Base-by-base conservation (phyloP, 2,329 filamentous ascomycete genomes). In the Aspergillus oerlinghausenensis region DNA sequence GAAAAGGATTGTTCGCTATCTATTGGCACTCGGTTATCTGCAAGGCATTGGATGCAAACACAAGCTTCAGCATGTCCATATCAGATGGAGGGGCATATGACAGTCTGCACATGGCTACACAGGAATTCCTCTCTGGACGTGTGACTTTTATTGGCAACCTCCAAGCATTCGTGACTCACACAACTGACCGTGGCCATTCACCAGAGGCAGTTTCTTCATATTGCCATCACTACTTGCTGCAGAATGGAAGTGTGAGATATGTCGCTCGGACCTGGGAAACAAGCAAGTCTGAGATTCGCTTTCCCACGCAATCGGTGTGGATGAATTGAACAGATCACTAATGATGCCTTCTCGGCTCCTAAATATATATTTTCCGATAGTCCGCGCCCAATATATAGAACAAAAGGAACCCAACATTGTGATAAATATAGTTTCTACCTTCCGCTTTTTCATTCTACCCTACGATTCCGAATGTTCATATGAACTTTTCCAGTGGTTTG, bases 141-240 rank as follows among this genome's bases (percentile, higher is more conserved):
- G 59, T 63, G 61, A 63, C 57, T 60, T 49, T 23, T 19, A 14
- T 6, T 47, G 21, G 23, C 14, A 25, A 8, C 43, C 23, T 45
- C 26, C 42, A 38, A 26, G 50, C 26, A 47, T 54, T 50, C 49
- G 52, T 61, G 61, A 61, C 61, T 52, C 52, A 50, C 29, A 50
- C 61, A 56, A 57, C 52, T 63, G 61, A 63, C 61, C 59, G 47
- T 21, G 28, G n/a, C n/a, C 19, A n/a, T 23, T 11, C 43, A 26
- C 14, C 4, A 17, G 43, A 38, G 14, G 14, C 32, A 19, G 40
- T 10, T 29, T 10, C n/a, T 50, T 38, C 38, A 28, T 26, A 23
- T 38, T 21, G 52, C 23, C 43, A 51, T 47, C 50, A 17, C 35
- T 50, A 50, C 45, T 14, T 8, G 19, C 47, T 50, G 29, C 23